Conservation (phyloP, 345 rosid species). For the Eucalyptus cladocalyx region DNA sequence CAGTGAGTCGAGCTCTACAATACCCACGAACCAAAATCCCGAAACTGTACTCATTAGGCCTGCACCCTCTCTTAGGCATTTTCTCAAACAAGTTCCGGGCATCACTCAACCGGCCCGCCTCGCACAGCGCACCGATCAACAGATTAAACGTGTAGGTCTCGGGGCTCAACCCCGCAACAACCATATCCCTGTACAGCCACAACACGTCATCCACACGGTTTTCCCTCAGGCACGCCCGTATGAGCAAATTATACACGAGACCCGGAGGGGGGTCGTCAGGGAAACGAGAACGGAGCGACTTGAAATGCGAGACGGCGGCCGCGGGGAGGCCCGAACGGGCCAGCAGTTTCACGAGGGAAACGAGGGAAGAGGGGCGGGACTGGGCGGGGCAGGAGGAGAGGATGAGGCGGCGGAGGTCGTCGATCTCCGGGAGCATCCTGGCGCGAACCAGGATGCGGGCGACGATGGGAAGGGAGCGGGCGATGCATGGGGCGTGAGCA, state of each 20-base stretch:
- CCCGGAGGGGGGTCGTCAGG: constrained; percentile 35
- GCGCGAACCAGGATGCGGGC: constrained; percentile 53
- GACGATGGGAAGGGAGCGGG: constrained; percentile 38
- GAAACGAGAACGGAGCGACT: constrained; percentile 33
- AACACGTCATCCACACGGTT: constrained; percentile 33
- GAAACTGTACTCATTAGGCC: constrained; percentile 74
- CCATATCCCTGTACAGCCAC: constrained; percentile 80
- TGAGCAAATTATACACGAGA: constrained; percentile 46
- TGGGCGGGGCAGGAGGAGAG: constrained; percentile 10
- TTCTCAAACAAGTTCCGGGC: constrained; percentile 74
- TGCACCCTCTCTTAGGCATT: constrained; percentile 72
- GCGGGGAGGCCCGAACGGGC: constrained; percentile 41
- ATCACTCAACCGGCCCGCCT: constrained; percentile 50
- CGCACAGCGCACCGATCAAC: constrained; percentile 54
- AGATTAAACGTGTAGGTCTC: constrained; percentile 76
- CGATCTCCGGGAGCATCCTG: constrained; percentile 54
- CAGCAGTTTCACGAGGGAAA: constrained; percentile 23
- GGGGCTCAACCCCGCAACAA: constrained; percentile 43
- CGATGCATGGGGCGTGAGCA: background rate
- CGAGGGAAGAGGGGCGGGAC: constrained; percentile 17
- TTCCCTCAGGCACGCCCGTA: constrained; percentile 34
- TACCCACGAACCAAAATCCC: constrained; percentile 84
- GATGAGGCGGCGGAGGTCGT: constrained; percentile 48
- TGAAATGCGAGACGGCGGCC: constrained; percentile 47
- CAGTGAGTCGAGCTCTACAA: constrained; percentile 50